Percentiles rank a stretch among this genome's conserved stretches.
These are phyloP conservation scores for Penicillium psychrofluorescens DNA, from an alignment of 495 filamentous ascomycete genomes.

Conservation along the genomic window DNA sequence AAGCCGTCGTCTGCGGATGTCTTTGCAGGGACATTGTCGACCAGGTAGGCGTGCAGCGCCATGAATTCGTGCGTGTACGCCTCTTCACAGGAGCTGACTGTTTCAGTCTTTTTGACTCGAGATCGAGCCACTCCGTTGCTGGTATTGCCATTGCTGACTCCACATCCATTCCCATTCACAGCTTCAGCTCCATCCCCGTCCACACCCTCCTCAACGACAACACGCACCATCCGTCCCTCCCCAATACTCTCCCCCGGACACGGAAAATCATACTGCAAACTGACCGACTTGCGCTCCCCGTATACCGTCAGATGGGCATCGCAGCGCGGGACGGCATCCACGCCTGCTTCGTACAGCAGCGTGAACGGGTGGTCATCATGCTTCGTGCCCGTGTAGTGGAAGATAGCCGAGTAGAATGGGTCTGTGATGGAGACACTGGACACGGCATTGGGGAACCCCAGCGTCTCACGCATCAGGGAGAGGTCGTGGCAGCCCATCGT, in stretches of 20 bases:
- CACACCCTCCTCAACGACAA: slow-evolving; percentile 38
- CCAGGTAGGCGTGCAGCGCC: slow-evolving; percentile 40
- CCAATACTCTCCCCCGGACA: slow-evolving; percentile 20
- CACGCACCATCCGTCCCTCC: slow-evolving; percentile 36
- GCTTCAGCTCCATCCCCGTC: neutral
- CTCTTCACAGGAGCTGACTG: slow-evolving; percentile 42
- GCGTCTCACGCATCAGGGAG: slow-evolving; percentile 45
- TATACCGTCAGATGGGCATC: slow-evolving; percentile 52
- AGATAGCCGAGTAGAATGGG: slow-evolving; percentile 41
- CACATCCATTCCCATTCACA: slow-evolving; percentile 1
- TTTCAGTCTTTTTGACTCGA: slow-evolving; percentile 22
- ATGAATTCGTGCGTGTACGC: slow-evolving; percentile 43
- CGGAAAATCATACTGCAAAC: slow-evolving; percentile 45
- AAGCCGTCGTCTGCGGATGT: slow-evolving; percentile 43
- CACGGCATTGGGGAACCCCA: slow-evolving; percentile 41
- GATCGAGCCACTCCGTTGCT: neutral
- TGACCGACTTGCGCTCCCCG: slow-evolving; percentile 37
- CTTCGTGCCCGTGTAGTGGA: slow-evolving; percentile 27
- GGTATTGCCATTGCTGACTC: neutral
- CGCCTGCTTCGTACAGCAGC: slow-evolving; percentile 48
- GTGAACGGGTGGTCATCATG: slow-evolving; percentile 30
- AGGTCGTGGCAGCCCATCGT: slow-evolving; percentile 50
- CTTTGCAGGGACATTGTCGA: slow-evolving; percentile 30
- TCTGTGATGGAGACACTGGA: slow-evolving; percentile 35
- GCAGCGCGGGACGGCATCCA: slow-evolving; percentile 45